Base-by-base conservation (phyloP, 495 filamentous ascomycete species). In the Neurospora discreta region DNA sequence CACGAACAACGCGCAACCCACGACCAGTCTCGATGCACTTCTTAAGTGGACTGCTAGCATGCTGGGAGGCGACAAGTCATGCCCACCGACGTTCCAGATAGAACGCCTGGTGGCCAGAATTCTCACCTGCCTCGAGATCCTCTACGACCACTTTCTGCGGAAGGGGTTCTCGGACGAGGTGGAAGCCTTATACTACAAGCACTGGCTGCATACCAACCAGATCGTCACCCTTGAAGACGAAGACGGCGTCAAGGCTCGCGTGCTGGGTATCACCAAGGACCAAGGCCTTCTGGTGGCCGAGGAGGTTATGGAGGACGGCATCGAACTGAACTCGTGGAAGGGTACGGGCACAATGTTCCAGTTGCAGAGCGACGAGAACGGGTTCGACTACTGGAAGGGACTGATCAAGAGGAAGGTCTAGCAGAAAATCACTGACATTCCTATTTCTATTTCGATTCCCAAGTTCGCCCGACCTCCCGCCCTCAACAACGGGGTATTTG, bases 341-440 rank as follows among this genome's bases (percentile, higher is more conserved):
- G 79, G 83, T 1, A 98, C 93, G 11, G 94, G 95, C 1, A 90
- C 87, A 79, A 84, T 91, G 58, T 94, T 89, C 86, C 88, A 90
- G 77, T 82, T 99, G 80, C 94, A 98, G 83, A 98, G 92, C 80
- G 95, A 99, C 76, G 93, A 93, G 77, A 99, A 99, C 77, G 97
- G 93, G 82, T 99, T 99, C 84, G 96, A 99, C 83, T 99, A 98
- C 82, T 95, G 97, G 80, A 90, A 86, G 78, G 95, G 95, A 0
- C 79, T 99, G 80, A 81, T 99, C 68, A 93, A 88, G 86, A 86
- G 90, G 78, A 98, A 95, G 85, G 78, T 91, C 9, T 93, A 71
- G 73, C 20, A 39, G 41, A 68, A 68, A 71, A 73, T 72, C 20
- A 76, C 77, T 36, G 13, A 4, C 26, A 65, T 65, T 65, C 30